Evolutionary conservation across 179 eudicot genomes (phyloP).

Genomic region (Heliamphora pulchella): DNA sequence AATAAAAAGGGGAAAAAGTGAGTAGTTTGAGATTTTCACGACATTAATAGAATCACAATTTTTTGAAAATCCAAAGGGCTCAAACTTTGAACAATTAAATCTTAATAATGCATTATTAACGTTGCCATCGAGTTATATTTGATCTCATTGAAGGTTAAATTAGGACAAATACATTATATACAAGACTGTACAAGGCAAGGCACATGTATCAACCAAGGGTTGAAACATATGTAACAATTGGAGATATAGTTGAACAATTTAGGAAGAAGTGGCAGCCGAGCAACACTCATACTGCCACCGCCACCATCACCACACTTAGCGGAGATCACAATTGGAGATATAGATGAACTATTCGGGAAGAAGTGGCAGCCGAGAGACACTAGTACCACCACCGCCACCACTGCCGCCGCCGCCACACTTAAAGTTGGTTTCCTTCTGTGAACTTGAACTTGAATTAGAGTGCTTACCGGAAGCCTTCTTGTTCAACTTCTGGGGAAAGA

Average conservation of each 20-base stretch:
- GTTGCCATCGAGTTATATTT: no score
- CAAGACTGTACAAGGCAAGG: constrained; percentile 24
- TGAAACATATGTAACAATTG: constrained; percentile 10
- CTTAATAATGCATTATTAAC: no score
- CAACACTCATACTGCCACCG: constrained; percentile 34
- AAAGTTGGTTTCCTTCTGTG: constrained; percentile 14
- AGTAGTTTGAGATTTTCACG: no score
- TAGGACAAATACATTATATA: constrained; percentile 8
- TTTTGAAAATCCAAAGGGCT: no score
- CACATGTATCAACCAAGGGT: constrained; percentile 21
- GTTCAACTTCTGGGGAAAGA: constrained; percentile 61
- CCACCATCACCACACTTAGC: neutral
- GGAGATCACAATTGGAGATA: constrained; percentile 1
- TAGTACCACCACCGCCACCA: constrained; percentile 29
- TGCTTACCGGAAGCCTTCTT: constrained; percentile 24
- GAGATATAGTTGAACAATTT: constrained; percentile 29
- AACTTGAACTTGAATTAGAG: constrained; percentile 26
- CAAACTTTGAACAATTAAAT: no score
- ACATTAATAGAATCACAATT: no score
- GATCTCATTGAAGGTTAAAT: neutral
- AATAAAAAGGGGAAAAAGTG: no score
- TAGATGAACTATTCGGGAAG: constrained; percentile 43
- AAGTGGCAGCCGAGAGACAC: constrained; percentile 57
- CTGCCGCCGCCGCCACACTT: neutral
- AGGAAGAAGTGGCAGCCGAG: constrained; percentile 65